Evolutionary conservation across 129 eudicot genomes (phyloP), one percentile per base, ranked within the genome.

Genomic region (Cynara cardunculus): DNA sequence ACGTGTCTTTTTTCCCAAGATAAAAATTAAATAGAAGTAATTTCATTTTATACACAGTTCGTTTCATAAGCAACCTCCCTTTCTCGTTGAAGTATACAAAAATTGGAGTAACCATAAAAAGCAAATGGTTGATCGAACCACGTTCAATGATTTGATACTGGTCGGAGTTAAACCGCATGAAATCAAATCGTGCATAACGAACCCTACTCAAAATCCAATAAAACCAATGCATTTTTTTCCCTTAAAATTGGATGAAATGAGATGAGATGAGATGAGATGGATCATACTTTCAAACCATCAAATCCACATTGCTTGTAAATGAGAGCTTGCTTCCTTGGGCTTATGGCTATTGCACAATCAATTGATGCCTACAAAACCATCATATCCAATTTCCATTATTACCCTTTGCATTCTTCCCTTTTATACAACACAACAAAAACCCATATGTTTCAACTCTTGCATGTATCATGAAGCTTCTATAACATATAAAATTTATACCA

Each of bases 271-370:
- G 21, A 49, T 49, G 41, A 69, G 53, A 10, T 6, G 32, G 32
- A 75, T 90, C 84, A 95, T 37, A 92, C 97, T 84, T 86, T 88
- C 64, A 95, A 75, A 77, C 99, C 97, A 85, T 92, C 97, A 25
- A 96, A 87, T 74, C 97, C 98, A 84, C 99, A 96, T 76, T 88
- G 97, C 84, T 96, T 96, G 86, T 74, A 82, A 10, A 87, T 86
- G 69, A 96, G 84, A 75, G 97, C 80, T 82, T 93, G 95, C 86
- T 89, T 96, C 35, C 87, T 82, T 13, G 98, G 99, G 78, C 99
- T 96, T 56, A 96, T 89, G 68, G 85, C 97, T 78, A 96, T 89
- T 12, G 85, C 84, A 53, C 99, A 96, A 87, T 89, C 97, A 74
- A 96, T 83, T 3, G 98, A 96, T 59, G 89, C 99, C 97, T 90